phyloP scores from a whole-genome alignment of 139 green algal species.

The Haematococcus lacustris region DNA sequence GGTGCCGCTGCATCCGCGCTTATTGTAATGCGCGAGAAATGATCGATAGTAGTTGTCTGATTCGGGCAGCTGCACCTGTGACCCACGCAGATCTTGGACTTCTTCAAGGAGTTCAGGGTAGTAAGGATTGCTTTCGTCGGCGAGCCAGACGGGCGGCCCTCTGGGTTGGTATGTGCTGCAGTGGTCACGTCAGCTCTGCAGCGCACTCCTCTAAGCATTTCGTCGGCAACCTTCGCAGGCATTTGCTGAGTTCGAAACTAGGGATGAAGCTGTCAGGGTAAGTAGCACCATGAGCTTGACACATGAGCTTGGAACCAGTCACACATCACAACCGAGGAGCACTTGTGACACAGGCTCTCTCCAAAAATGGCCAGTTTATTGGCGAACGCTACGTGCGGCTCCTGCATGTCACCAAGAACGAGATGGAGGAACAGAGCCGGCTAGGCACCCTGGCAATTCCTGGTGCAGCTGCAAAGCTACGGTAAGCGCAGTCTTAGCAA shows the following conservation, averaged over 20 bases:
- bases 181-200: not conserved
- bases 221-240: constrained; percentile 17
- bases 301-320: no score
- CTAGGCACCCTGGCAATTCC: constrained; percentile 49
- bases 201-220: not conserved
- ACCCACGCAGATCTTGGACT: constrained; percentile 38
- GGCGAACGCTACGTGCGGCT: constrained; percentile 62
- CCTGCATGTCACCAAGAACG: constrained; percentile 52
- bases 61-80: no score
- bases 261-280: constrained; percentile 40
- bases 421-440: constrained; percentile 61
- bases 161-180: constrained; percentile 44
- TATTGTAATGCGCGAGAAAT: no score
- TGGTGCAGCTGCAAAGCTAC: constrained; percentile 42
- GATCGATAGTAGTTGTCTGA: no score
- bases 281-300: no score
- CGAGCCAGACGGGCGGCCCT: constrained; percentile 50
- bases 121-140: constrained; percentile 42
- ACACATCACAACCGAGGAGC: no score
- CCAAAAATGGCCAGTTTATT: constrained; percentile 61
- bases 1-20: no score
- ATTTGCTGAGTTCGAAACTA: constrained; percentile 49
- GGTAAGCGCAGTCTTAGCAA: no score
- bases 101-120: constrained; percentile 42
- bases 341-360: constrained; percentile 39